phyloP scores from a whole-genome alignment of 345 rosid genomes.

The Linum lewisii region DNA sequence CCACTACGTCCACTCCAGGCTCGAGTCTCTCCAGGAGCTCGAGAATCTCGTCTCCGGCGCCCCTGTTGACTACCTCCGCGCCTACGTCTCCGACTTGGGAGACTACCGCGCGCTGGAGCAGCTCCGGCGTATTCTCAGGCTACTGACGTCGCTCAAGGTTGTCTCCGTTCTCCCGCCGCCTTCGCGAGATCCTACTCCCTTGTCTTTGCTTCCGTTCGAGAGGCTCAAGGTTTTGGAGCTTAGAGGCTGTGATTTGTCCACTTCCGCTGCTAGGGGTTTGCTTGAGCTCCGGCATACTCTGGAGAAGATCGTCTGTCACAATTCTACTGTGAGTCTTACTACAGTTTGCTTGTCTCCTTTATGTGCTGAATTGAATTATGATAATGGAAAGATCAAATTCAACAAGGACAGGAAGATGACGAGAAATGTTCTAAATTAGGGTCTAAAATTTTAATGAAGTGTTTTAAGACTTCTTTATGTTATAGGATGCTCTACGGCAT shows the following conservation, averaged over 20 bases:
- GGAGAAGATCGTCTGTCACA: constrained; percentile 89
- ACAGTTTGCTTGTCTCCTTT: not conserved
- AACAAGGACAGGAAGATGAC: too few relatives aligned
- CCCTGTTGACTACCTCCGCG: constrained; percentile 94
- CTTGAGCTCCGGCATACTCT: constrained; percentile 76
- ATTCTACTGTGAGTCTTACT: constrained; percentile 74
- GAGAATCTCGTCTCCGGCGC: constrained; percentile 80
- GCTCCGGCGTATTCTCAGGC: constrained; percentile 75
- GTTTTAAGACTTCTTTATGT: not conserved
- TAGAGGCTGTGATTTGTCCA: constrained; percentile 85
- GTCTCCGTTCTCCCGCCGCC: constrained; percentile 71
- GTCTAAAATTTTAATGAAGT: too few relatives aligned
- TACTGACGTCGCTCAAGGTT: constrained; percentile 72
- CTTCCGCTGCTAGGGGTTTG: constrained; percentile 86
- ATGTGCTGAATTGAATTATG: not conserved
- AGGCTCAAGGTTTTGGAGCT: constrained; percentile 73
- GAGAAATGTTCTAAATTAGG: too few relatives aligned
- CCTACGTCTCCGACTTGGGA: constrained; percentile 91
- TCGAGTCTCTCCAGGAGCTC: constrained; percentile 79
- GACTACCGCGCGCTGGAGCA: constrained; percentile 95
- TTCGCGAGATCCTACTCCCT: constrained; percentile 82
- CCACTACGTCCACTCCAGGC: constrained; percentile 85
- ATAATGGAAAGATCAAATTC: not conserved
- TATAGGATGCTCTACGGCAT: constrained; percentile 86
- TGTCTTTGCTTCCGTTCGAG: constrained; percentile 70